Evolutionary conservation across 352 stramenopile genomes (phyloP).

Genomic region (Albugo laibachii): DNA sequence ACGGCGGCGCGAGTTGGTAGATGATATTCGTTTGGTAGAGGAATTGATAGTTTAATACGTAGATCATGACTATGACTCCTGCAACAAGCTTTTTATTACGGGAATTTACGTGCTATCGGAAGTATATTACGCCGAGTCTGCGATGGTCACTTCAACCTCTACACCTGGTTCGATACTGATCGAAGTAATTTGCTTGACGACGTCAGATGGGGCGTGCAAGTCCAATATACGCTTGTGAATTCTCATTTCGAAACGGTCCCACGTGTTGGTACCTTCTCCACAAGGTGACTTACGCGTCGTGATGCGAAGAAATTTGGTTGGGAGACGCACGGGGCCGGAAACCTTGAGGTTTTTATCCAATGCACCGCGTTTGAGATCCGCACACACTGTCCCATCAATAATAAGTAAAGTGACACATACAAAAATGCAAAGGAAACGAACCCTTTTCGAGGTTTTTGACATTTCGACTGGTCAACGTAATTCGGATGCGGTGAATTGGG

Average conservation of each 20-base stretch:
- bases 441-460: conserved; percentile 99
- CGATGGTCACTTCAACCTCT: conserved; percentile 96
- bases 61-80: too few relatives aligned
- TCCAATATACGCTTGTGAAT: conserved; percentile 99
- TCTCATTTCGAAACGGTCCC: conserved; percentile 98
- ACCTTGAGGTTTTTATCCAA: conserved; percentile 99
- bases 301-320: conserved; percentile 96
- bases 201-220: conserved; percentile 94
- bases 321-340: conserved; percentile 93
- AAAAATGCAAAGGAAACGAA: conserved; percentile 6
- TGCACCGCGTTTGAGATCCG: conserved; percentile 94
- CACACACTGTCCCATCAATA: conserved; percentile 60
- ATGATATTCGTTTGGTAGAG: too few relatives aligned
- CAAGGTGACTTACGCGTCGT: conserved; percentile 98
- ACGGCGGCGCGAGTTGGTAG: too few relatives aligned
- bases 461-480: conserved; percentile 97
- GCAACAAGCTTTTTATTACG: too few relatives aligned
- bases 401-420: background rate
- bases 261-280: conserved; percentile 98
- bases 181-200: conserved; percentile 99
- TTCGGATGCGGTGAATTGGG: conserved; percentile 94
- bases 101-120: too few relatives aligned
- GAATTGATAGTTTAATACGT: too few relatives aligned
- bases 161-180: conserved; percentile 99
- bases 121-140: conserved; percentile 66